Base-by-base conservation (phyloP, 495 filamentous ascomycete genomes). In the Parachaetomium inaequale region DNA sequence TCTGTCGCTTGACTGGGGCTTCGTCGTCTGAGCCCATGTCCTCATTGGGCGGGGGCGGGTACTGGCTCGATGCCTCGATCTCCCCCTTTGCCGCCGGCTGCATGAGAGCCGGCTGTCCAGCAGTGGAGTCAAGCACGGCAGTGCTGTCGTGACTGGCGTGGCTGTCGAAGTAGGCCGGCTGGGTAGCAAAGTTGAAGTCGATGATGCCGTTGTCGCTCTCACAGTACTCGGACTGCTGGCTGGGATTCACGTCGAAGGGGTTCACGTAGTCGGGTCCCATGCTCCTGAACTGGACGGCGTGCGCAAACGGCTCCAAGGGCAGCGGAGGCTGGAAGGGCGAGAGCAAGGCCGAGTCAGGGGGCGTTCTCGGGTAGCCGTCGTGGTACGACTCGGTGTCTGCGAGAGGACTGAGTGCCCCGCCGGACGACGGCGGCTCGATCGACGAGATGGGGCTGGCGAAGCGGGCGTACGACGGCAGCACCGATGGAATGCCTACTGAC, bases 381-480 rank as follows among this genome's bases (percentile, higher is more conserved):
- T 72, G 68, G 61, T 68, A 73, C 34, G 70, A 72, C 47, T 78
- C 76, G 36, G 66, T 66, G 14, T 79, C 77, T 3, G 73, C 58
- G 0, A 63, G 74, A 10, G 76, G 77, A 29, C 76, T 79, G 29
- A 67, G 65, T 21, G 61, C 63, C 52, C 69, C 73, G 50, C 73
- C 72, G n/a, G 69, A 71, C 0, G 76, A 72, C 3, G 75, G 72
- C 43, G 69, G 67, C 25, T 77, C 69, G 38, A 56, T 58, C 8
- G 66, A 66, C 1, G 75, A 70, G 55, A 72, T 61, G 67, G 77
- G 65, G 67, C 75, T 59, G 63, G 67, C 15, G 65, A 70, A 66
- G 60, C 71, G 63, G 53, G 55, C 46, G 63, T 73, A 63, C 46
- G 71, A 63, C 50, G 63, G 57, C 58, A 61, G 47, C 40, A 70